Base-by-base conservation (phyloP, 768 basidiomycete species). In the Calvatia gigantea region DNA sequence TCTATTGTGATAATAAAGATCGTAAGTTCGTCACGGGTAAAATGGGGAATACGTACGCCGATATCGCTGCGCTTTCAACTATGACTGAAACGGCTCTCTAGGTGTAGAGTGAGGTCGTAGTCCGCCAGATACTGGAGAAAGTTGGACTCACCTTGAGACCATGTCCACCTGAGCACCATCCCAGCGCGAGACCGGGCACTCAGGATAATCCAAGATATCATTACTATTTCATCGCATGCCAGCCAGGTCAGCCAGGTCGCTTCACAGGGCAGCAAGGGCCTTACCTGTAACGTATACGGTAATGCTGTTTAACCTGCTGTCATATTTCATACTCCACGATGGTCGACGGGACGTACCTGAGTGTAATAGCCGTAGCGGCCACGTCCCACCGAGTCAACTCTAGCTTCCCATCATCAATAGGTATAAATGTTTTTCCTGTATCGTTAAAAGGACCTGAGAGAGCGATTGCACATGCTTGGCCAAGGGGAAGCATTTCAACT, bases 31-130 rank as follows among this genome's bases (percentile, higher is more conserved):
- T 48, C n/a, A 27, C 11, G 19, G 29, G 35, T n/a, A 21, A 15
- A 39, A 38, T 8, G 23, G 12, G 29, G 17, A 4, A 23, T 17
- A 42, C 59, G 12, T 54, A 60, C 59, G 59, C 51, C 19, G 50
- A 57, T 25, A 60, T 46, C 4, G 59, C 56, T 3, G 59, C 59
- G 25, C 59, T 60, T 39, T 60, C 59, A 6, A 60, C 50, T 25
- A 60, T 57, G 15, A 60, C 48, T 23, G n/a, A 17, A 25, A 50
- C 35, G 7, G 49, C 35, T 39, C 15, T 29, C 49, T 50, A 19
- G 8, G 1, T 27, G 11, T 14, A 11, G 39, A 25, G 21, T 49
- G 17, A 49, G n/a, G n/a, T n/a, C n/a, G n/a, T n/a, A n/a, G n/a
- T n/a, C n/a, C n/a, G n/a, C n/a, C n/a, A n/a, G n/a, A n/a, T n/a